Conservation (phyloP, 2,329 filamentous ascomycete species). For the Sarocladium brachiariae region DNA sequence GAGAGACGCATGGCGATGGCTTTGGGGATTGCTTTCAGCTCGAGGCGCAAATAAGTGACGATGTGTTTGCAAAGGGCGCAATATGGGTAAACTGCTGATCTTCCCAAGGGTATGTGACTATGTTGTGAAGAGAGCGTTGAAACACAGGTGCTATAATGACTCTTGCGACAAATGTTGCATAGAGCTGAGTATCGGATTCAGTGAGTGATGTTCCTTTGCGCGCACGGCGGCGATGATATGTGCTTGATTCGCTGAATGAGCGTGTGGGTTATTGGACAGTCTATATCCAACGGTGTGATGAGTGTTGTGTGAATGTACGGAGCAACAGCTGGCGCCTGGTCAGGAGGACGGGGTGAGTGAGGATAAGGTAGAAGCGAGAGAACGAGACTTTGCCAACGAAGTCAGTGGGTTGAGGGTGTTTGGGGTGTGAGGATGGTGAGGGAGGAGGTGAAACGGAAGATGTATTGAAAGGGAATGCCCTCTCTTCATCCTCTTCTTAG, state of each 20-base stretch:
- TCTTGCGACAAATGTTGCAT: constrained; percentile 1
- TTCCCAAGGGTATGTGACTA: background rate
- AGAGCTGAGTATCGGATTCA: background rate
- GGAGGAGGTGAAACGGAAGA: constrained; percentile 16
- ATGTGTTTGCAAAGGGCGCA: constrained; percentile 18
- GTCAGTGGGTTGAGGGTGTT: constrained; percentile 23
- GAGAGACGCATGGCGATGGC: constrained; percentile 30
- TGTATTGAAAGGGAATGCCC: constrained; percentile 2
- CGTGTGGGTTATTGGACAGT: constrained; percentile 18
- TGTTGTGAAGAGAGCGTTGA: background rate
- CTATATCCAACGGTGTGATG: constrained; percentile 19
- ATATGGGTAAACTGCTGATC: constrained; percentile 8
- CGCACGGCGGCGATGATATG: constrained; percentile 11
- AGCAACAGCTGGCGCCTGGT: constrained; percentile 9
- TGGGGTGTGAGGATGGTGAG: constrained; percentile 12
- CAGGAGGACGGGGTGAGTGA: constrained; percentile 12
- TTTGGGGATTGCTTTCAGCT: too few relatives aligned
- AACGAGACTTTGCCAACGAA: constrained; percentile 52
- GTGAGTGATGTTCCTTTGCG: background rate
- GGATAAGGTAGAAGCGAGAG: constrained; percentile 14
- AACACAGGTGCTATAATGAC: background rate
- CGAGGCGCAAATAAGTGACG: constrained; percentile 13
- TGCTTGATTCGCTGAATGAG: constrained; percentile 5
- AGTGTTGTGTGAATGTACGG: background rate
- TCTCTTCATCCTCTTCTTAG: background rate